Evolutionary conservation across 2,329 filamentous ascomycete genomes (phyloP).

Genomic region (Sclerotinia borealis): DNA sequence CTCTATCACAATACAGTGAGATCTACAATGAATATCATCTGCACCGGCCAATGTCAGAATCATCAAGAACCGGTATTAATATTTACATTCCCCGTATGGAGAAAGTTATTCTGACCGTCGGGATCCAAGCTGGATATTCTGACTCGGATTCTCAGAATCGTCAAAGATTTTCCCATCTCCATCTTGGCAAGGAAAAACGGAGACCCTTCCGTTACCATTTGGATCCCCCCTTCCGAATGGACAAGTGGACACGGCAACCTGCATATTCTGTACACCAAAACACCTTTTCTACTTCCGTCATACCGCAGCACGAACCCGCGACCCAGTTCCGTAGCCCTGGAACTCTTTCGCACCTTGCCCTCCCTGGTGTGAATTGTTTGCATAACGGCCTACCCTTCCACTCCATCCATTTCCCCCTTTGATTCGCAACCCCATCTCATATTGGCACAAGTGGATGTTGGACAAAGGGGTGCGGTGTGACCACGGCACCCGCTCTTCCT

Average conservation of each 20-base stretch:
- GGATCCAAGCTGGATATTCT: background rate
- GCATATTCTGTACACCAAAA: conserved; percentile 4
- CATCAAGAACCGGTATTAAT: background rate
- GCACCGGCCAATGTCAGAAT: background rate
- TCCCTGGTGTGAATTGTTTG: too few relatives aligned
- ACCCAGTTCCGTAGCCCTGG: conserved; percentile 9
- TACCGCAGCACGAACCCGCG: conserved; percentile 2
- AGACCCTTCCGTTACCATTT: background rate
- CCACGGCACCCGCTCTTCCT: background rate
- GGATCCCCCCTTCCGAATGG: background rate
- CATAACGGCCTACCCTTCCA: background rate
- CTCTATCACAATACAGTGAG: background rate
- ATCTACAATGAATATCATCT: background rate
- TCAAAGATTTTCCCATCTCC: background rate
- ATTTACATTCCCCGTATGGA: background rate
- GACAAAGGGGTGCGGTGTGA: background rate
- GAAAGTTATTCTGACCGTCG: background rate
- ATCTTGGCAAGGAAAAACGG: background rate
- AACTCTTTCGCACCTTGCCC: conserved; percentile 5
- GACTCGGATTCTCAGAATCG: background rate
- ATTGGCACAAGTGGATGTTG: background rate
- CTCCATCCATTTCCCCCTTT: background rate
- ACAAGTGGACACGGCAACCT: background rate
- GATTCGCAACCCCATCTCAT: background rate
- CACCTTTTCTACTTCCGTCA: background rate